Conservation (phyloP, 345 rosid species). For the Gossypium mustelinum region DNA sequence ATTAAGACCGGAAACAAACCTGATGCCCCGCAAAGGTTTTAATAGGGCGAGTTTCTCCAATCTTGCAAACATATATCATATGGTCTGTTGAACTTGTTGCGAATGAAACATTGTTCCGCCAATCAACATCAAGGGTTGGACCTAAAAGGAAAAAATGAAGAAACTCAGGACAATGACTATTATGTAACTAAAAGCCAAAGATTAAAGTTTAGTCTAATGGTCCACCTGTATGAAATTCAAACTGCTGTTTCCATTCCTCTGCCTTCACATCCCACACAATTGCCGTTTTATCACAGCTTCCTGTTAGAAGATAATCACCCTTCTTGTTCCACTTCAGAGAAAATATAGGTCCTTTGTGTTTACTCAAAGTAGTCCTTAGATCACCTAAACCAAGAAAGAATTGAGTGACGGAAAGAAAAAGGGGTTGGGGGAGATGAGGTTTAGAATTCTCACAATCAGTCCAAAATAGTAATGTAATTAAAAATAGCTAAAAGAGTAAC, state of each 20-base stretch:
- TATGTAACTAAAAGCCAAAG: slow-evolving; percentile 1
- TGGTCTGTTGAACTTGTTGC: slow-evolving; percentile 94
- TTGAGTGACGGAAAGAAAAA: background rate
- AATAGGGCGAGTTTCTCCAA: slow-evolving; percentile 75
- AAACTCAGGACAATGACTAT: background rate
- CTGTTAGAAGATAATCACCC: slow-evolving; percentile 97
- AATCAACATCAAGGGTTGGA: slow-evolving; percentile 98
- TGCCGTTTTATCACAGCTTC: slow-evolving; percentile 95
- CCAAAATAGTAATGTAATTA: background rate
- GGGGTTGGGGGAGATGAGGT: background rate
- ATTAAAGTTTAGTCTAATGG: background rate
- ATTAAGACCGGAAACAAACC: slow-evolving; percentile 41
- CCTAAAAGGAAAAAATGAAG: slow-evolving; percentile 35
- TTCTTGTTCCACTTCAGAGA: slow-evolving; percentile 99
- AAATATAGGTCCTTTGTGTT: slow-evolving; percentile 95
- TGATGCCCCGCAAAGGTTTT: slow-evolving; percentile 88
- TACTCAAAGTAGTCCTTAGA: slow-evolving; percentile 71
- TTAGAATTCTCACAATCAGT: background rate
- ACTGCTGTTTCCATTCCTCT: slow-evolving; percentile 92
- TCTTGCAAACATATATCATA: slow-evolving; percentile 93
- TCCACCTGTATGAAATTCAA: slow-evolving; percentile 85
- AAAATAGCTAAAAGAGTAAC: too few relatives aligned
- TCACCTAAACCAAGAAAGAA: slow-evolving; percentile 53
- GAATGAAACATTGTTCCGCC: slow-evolving; percentile 94
- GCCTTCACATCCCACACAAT: slow-evolving; percentile 98